Evolutionary conservation across 352 stramenopile genomes (phyloP), one percentile per base, ranked within the genome.

Genomic region (Globisporangium emineosum): DNA sequence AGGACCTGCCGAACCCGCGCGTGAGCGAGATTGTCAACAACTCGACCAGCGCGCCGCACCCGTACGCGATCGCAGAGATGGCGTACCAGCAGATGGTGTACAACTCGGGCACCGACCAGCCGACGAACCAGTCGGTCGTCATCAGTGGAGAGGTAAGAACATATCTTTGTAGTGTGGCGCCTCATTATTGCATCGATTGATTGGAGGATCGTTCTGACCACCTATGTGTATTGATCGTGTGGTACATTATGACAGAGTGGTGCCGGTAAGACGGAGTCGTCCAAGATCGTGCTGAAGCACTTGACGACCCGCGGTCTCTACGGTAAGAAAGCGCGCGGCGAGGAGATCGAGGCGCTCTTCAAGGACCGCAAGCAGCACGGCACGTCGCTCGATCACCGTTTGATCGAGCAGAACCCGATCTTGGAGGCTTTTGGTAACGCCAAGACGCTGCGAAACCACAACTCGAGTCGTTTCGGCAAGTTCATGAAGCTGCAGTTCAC

Each of bases 401-500:
- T 96, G 45, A 96, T 96, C 47, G 85, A 94, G 70, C 85, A 93
- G 65, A 98, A 98, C 67, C 94, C 94, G 58, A 97, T 98, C 56
- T 69, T 98, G 17, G 96, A 98, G 74, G 91, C 92, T 8, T 98
- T 98, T 72, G 96, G 96, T 64, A 98, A 98, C 71, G 94, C 92
- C 60, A 96, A 97, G 75, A 98, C 96, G 50, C 64, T 98, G 43
- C 81, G 92, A 19, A 98, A 98, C 78, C 76, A 94, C 86, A 98
- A 98, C 81, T 98, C 91, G 63, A 96, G 79, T 66, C 90, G 94
- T 62, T 98, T 98, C 63, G 94, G 94, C 65, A 98, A 98, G 79
- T 97, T 97, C 60, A 97, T 98, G 79, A 97, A 97, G 71, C 86
- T 98, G 33, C 90, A 97, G 72, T 98, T 98, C 73, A 96, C 96